Evolutionary conservation across 495 filamentous ascomycete genomes (phyloP).

Genomic region (Immersiella caudata): DNA sequence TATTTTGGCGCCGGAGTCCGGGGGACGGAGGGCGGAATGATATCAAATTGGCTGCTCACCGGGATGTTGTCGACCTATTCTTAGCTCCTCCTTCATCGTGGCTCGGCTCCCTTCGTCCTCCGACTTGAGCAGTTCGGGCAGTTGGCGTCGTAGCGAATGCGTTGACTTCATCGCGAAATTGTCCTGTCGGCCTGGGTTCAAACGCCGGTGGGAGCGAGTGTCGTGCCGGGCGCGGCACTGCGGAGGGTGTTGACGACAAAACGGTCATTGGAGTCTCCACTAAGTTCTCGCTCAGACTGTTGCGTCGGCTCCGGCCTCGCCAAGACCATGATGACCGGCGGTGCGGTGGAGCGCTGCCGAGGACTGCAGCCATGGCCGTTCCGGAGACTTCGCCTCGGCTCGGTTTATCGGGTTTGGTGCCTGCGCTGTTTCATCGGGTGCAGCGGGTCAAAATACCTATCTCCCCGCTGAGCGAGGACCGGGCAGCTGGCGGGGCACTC

Average conservation of each 20-base stretch:
- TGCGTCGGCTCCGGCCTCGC: conserved; percentile 7
- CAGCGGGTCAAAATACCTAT: not conserved
- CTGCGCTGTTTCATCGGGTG: not conserved
- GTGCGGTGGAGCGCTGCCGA: not conserved
- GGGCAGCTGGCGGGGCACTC: not conserved
- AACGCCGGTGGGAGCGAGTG: conserved; percentile 24
- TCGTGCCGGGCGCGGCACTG: conserved; percentile 7
- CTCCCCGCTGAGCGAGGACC: not conserved
- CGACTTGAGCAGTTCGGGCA: not conserved
- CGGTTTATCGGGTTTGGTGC: not conserved
- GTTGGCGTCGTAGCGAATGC: conserved; percentile 8
- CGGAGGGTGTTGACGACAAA: not conserved
- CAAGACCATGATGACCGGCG: conserved; percentile 20
- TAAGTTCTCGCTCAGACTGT: conserved; percentile 13
- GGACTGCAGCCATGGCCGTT: not conserved
- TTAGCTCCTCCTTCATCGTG: conserved; percentile 6
- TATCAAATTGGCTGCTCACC: conserved; percentile 23
- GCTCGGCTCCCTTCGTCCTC: not conserved
- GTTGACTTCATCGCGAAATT: conserved; percentile 14
- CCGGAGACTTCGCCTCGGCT: not conserved
- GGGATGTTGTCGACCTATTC: conserved; percentile 25
- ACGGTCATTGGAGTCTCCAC: not conserved
- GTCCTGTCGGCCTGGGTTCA: conserved; percentile 18
- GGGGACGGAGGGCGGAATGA: conserved; percentile 2
- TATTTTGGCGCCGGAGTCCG: not conserved